Percentiles rank a stretch among this genome's conserved stretches.
Evolutionary conservation across 1,284 basidiomycete genomes (phyloP).

Genomic region (Fomitopsis betulina): DNA sequence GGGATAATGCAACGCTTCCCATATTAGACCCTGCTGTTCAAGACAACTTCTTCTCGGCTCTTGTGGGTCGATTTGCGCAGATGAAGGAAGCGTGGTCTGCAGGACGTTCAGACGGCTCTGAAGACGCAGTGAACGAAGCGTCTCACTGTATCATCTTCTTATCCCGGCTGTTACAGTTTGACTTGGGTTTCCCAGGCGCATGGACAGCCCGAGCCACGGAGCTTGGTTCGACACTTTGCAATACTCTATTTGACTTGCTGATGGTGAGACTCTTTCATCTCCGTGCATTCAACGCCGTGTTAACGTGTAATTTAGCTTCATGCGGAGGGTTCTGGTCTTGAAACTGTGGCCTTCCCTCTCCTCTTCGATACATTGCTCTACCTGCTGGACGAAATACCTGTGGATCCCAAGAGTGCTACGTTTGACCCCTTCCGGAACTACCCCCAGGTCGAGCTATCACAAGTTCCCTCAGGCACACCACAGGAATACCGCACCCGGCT

Average conservation of each 20-base stretch:
- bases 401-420: slow-evolving; percentile 44
- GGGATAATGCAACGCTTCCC: slow-evolving; percentile 42
- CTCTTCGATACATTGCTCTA: slow-evolving; percentile 72
- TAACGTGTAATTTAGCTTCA: slow-evolving; percentile 36
- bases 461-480: slow-evolving; percentile 54
- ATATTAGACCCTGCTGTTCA: slow-evolving; percentile 49
- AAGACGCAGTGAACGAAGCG: slow-evolving; percentile 12
- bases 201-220: slow-evolving; percentile 56
- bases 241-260: slow-evolving; percentile 46
- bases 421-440: slow-evolving; percentile 62
- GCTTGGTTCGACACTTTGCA: slow-evolving; percentile 39
- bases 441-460: slow-evolving; percentile 44
- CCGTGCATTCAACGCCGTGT: not conserved
- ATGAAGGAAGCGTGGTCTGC: slow-evolving; percentile 34
- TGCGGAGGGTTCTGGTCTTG: slow-evolving; percentile 44
- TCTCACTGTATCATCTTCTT: slow-evolving; percentile 43
- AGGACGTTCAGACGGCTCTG: slow-evolving; percentile 13
- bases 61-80: slow-evolving; percentile 41
- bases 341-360: slow-evolving; percentile 56
- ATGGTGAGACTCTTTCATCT: slow-evolving; percentile 41
- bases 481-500: slow-evolving; percentile 51
- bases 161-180: slow-evolving; percentile 66
- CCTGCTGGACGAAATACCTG: slow-evolving; percentile 65
- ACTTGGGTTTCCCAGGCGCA: slow-evolving; percentile 55
- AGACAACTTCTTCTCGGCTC: slow-evolving; percentile 46